phyloP scores from a whole-genome alignment of 441 rosid genomes.

The Biscutella auriculata region DNA sequence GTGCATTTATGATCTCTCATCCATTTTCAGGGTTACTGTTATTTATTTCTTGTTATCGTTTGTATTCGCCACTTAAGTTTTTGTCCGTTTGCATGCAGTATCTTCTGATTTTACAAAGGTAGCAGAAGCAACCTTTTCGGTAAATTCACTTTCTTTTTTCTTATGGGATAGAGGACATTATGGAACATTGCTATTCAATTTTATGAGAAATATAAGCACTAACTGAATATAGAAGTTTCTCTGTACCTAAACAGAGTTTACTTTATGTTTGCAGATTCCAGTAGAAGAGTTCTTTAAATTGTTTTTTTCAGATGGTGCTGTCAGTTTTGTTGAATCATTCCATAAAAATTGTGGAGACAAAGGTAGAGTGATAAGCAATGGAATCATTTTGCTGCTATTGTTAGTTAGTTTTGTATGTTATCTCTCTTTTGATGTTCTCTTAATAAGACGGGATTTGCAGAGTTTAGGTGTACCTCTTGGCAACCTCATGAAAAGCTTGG shows the following conservation, averaged over 20 bases:
- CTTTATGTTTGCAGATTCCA: conserved; percentile 49
- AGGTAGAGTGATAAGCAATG: conserved; percentile 38
- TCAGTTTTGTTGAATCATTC: conserved; percentile 58
- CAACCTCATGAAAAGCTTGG: conserved; percentile 55
- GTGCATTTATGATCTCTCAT: conserved; percentile 9
- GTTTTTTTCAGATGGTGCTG: conserved; percentile 61
- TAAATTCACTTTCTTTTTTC: conserved; percentile 25
- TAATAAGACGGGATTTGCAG: conserved; percentile 31
- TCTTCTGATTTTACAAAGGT: conserved; percentile 50
- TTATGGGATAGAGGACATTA: conserved; percentile 4
- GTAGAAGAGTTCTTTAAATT: conserved; percentile 67
- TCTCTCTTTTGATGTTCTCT: not conserved
- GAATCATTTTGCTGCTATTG: conserved; percentile 2
- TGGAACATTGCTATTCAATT: conserved; percentile 2
- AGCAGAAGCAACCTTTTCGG: conserved; percentile 70
- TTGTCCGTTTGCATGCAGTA: conserved; percentile 51
- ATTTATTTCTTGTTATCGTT: not conserved
- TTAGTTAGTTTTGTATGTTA: not conserved
- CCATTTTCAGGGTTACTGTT: not conserved
- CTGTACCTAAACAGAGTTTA: conserved; percentile 3
- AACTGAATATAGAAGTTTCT: not conserved
- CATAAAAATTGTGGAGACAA: conserved; percentile 79
- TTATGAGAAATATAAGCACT: not conserved
- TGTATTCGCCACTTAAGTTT: conserved; percentile 3
- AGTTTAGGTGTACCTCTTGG: conserved; percentile 76